Percentiles rank a stretch among this genome's conserved stretches.
Evolutionary conservation across 805 yeast species (phyloP).

Genomic region (Clavispora carvajalis): DNA sequence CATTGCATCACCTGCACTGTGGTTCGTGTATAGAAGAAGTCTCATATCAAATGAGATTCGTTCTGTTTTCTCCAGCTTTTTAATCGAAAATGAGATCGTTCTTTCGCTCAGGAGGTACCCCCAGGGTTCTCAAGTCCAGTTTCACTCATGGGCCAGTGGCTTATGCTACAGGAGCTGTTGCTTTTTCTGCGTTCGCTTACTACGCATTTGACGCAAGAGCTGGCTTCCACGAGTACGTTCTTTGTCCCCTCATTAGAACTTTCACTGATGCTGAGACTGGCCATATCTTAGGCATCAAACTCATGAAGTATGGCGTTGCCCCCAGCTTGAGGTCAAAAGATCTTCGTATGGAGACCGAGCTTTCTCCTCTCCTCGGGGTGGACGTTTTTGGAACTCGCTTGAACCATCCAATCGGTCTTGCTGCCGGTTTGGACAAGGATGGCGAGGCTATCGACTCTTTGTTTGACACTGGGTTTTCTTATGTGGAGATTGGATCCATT

Average conservation of each 20-base stretch:
- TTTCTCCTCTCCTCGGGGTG: slow-evolving; percentile 46
- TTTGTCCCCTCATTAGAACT: slow-evolving; percentile 70
- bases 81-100: slow-evolving; percentile 2
- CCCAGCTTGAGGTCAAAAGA: slow-evolving; percentile 57
- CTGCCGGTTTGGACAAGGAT: slow-evolving; percentile 94
- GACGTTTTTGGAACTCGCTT: slow-evolving; percentile 62
- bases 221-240: slow-evolving; percentile 71
- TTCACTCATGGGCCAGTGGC: slow-evolving; percentile 17
- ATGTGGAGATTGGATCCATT: slow-evolving; percentile 88
- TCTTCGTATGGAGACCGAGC: slow-evolving; percentile 32
- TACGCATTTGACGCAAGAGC: slow-evolving; percentile 75
- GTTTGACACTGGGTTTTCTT: slow-evolving; percentile 74
- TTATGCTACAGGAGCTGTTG: slow-evolving; percentile 16
- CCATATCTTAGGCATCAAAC: slow-evolving; percentile 67
- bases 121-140: slow-evolving; percentile 9
- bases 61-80: neutral
- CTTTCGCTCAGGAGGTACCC: slow-evolving; percentile 4
- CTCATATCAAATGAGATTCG: neutral
- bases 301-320: slow-evolving; percentile 61
- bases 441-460: slow-evolving; percentile 86
- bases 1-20: slow-evolving; percentile 1
- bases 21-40: neutral
- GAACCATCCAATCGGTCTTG: slow-evolving; percentile 81
- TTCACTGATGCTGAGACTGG: slow-evolving; percentile 81
- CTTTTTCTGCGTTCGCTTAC: slow-evolving; percentile 36